Evolutionary conservation across 202 grass and related monocot genomes (phyloP).

Genomic region (Cymbopogon flexuosus): DNA sequence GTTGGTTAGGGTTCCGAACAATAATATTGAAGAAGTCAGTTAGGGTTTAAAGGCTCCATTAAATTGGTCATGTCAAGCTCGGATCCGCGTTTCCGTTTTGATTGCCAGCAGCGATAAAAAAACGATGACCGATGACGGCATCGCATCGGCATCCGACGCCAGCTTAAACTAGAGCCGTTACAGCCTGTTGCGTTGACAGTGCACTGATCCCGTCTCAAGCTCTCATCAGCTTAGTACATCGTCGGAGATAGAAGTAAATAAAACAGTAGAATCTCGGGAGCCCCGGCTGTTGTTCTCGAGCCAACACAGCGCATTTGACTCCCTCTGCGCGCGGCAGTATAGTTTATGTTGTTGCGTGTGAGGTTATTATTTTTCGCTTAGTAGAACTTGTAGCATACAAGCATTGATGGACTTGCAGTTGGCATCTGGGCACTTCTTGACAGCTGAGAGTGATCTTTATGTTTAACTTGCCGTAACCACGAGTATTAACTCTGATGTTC

Average conservation of each 20-base stretch:
- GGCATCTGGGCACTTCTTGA: slow-evolving; percentile 3
- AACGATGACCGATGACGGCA: not conserved
- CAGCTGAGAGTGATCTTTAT: not conserved
- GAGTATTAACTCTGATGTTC: not conserved
- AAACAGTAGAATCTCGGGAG: not conserved
- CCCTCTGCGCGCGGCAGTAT: not conserved
- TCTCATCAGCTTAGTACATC: not conserved
- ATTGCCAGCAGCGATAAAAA: not conserved
- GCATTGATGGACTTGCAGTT: slow-evolving; percentile 31
- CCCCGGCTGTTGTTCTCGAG: not conserved
- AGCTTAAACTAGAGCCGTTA: not conserved
- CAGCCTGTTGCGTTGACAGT: slow-evolving; percentile 36
- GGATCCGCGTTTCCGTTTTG: not conserved
- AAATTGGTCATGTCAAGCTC: slow-evolving; percentile 7
- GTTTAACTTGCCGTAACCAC: not conserved
- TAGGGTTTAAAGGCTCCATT: slow-evolving; percentile 14
- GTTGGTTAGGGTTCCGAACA: not conserved
- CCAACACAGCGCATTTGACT: not conserved
- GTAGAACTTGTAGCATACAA: not conserved
- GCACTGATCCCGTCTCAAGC: not conserved
- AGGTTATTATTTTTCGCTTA: not conserved
- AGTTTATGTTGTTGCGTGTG: not conserved
- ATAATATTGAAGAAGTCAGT: not conserved
- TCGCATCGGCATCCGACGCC: not conserved
- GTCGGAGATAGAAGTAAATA: not conserved